Evolutionary conservation across 352 stramenopile species (phyloP).

Genomic region (Ophiocytium majus): DNA sequence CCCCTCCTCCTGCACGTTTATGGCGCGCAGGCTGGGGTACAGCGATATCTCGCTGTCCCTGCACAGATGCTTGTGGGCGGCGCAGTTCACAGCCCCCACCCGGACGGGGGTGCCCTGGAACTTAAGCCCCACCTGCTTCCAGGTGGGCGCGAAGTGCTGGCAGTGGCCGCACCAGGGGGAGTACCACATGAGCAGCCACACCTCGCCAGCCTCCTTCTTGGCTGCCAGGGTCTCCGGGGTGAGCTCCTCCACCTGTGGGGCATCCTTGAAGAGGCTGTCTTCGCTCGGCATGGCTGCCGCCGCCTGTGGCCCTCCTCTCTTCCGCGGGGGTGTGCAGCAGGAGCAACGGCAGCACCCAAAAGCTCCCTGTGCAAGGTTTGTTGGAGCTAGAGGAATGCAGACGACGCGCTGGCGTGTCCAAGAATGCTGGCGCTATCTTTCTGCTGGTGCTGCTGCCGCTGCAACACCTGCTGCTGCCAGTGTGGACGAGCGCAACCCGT

Average conservation of each 20-base stretch:
- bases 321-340: no score
- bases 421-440: no score
- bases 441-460: no score
- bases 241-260: conserved; percentile 27
- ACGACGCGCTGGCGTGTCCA: no score
- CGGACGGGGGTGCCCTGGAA: conserved; percentile 22
- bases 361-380: no score
- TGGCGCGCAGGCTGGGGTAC: conserved; percentile 32
- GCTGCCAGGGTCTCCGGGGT: conserved; percentile 7
- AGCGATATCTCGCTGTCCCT: background rate
- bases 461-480: no score
- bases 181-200: conserved; percentile 45
- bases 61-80: conserved; percentile 28
- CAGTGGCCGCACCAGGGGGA: background rate
- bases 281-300: background rate
- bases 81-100: conserved; percentile 42
- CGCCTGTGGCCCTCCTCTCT: background rate
- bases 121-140: conserved; percentile 27
- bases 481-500: no score
- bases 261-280: background rate
- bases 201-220: background rate
- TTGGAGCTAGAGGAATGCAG: no score
- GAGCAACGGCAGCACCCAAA: no score
- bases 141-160: conserved; percentile 18
- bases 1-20: conserved; percentile 29